phyloP scores from a whole-genome alignment of 2,329 filamentous ascomycete genomes.

The Hyphodiscus sp. region DNA sequence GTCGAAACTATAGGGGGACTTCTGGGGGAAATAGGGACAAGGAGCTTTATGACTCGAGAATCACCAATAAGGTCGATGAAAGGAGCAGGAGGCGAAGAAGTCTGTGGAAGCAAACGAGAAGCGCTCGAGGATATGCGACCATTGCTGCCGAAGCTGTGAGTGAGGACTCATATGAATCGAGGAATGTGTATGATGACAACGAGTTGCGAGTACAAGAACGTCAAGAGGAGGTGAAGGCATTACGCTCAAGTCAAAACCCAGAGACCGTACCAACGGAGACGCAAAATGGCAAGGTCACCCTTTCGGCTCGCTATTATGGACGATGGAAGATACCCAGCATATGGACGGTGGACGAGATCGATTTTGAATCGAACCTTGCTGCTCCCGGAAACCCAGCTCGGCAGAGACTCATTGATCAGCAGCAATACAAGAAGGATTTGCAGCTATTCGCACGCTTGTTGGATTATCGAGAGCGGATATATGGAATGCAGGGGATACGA shows the following conservation, averaged over 20 bases:
- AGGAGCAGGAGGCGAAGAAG: too few relatives aligned
- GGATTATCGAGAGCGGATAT: conserved; percentile 33
- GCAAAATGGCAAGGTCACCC: not conserved
- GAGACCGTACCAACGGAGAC: not conserved
- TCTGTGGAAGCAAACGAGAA: too few relatives aligned
- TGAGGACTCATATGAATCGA: too few relatives aligned
- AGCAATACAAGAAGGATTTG: conserved; percentile 26
- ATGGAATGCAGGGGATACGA: conserved; percentile 35
- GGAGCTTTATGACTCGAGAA: not conserved
- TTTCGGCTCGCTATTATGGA: not conserved
- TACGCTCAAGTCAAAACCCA: not conserved
- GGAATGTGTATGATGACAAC: not conserved
- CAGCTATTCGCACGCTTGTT: conserved; percentile 36
- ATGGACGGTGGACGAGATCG: conserved; percentile 18
- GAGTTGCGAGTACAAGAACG: not conserved
- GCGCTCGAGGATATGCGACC: too few relatives aligned
- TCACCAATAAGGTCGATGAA: not conserved
- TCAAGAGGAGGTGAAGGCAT: not conserved
- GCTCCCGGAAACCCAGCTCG: not conserved
- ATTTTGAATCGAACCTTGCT: conserved; percentile 28
- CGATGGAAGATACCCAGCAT: conserved; percentile 11
- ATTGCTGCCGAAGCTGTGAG: too few relatives aligned
- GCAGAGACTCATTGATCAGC: conserved; percentile 29
- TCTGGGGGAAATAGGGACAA: not conserved
- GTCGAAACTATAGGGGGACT: not conserved